Base-by-base conservation (phyloP, 495 filamentous ascomycete species). In the Beverwykella pulmonaria region DNA sequence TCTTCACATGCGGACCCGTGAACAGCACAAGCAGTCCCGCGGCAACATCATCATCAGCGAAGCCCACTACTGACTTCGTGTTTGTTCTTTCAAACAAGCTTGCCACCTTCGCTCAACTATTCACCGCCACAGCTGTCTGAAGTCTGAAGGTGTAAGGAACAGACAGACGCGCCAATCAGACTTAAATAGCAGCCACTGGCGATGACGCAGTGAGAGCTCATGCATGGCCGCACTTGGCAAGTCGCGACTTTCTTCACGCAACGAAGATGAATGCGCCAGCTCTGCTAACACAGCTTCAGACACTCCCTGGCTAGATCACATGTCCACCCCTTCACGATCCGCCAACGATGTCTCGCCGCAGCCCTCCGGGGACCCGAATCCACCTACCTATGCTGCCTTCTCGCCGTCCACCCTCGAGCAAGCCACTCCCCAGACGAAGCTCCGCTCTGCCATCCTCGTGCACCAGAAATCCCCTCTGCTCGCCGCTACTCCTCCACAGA, bases 381-480 rank as follows among this genome's bases (percentile, higher is more conserved):
- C 89, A 46, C 87, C 90, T 19, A 95, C 92, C 19, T 81, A 89
- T 69, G 92, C 92, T 63, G 82, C 90, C 53, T 99, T 99, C 80
- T 92, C 93, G 26, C 92, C 94, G 30, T 83, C 85, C 22, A 91
- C 90, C 49, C 83, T 90, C 53, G 87, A 87, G 9, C 82, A 87
- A 56, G 83, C 84, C 15, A 85, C 89, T 25, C 80, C 89, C 54
- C 86, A 87, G 23, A 87, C 88, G 39, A 88, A 89, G 71, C 86
- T 92, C 61, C 87, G 92, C 52, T 93, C 91, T 41, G 94, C 91
- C 62, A 90, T 98, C 69, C 86, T 98, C 58, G 93, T 99, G 1
- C 92, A 98, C 76, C 92, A 94, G 75, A 99, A 98, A 78, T 95
- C 91, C 3, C 94, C 95, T 20, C 79, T 99, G 25, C 82, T 99